Conservation (phyloP, 257 asterid species). For the Vinca minor region DNA sequence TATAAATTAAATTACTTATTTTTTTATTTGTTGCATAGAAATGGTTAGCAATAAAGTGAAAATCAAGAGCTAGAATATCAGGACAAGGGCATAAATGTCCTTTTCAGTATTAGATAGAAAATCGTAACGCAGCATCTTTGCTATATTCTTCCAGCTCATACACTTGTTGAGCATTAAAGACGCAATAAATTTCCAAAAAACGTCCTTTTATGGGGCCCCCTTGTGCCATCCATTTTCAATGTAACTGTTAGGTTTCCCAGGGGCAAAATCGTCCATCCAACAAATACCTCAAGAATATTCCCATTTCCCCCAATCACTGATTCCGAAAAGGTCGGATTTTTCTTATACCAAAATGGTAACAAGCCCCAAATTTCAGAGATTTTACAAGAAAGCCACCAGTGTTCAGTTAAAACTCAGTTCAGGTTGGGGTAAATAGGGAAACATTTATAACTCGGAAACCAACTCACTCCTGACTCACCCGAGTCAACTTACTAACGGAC, state of each 20-base stretch:
- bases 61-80: neutral
- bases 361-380: neutral
- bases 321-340: neutral
- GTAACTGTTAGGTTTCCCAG: constrained; percentile 14
- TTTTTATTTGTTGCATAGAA: too few relatives aligned
- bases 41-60: too few relatives aligned
- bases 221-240: too few relatives aligned
- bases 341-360: neutral
- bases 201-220: neutral
- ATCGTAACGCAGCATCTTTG: neutral
- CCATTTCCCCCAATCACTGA: neutral
- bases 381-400: constrained; percentile 16
- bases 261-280: constrained; percentile 16
- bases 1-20: too few relatives aligned
- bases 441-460: constrained; percentile 7
- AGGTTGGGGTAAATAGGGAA: neutral
- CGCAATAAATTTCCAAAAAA: neutral
- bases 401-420: neutral
- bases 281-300: neutral
- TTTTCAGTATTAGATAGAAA: neutral
- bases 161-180: too few relatives aligned
- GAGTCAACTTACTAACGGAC: constrained; percentile 28
- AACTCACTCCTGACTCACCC: constrained; percentile 20
- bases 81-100: constrained; percentile 18
- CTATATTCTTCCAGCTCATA: constrained; percentile 26